Evolutionary conservation across 345 rosid species (phyloP).

Genomic region (Lagerstroemia speciosa): DNA sequence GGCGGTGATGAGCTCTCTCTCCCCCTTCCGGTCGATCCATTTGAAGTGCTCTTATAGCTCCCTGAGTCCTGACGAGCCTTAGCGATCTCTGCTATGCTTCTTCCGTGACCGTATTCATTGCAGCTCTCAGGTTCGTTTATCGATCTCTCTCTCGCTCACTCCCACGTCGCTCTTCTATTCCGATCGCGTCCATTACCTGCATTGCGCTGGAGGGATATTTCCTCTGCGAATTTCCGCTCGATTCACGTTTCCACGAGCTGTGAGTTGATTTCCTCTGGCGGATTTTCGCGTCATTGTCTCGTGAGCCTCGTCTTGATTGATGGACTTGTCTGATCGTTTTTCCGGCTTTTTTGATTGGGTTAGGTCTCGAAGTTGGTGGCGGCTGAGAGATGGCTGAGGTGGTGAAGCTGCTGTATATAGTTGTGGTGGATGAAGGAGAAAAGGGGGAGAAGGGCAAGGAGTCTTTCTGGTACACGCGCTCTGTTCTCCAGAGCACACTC

Average conservation of each 20-base stretch:
- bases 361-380: neutral
- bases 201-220: constrained; percentile 2
- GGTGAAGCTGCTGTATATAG: constrained; percentile 71
- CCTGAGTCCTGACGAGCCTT: neutral
- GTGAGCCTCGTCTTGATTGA: no score
- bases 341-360: neutral
- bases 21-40: neutral
- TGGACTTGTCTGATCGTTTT: neutral
- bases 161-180: no score
- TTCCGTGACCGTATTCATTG: no score
- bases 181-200: constrained; percentile 4
- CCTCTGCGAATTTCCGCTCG: no score
- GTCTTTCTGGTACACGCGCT: constrained; percentile 77
- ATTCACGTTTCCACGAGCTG: no score
- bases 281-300: no score
- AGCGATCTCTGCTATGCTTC: constrained; percentile 1
- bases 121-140: neutral
- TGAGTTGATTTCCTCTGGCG: no score
- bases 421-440: constrained; percentile 57
- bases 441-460: constrained; percentile 28
- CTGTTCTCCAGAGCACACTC: constrained; percentile 87
- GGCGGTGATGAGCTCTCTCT: neutral
- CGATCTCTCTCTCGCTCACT: no score
- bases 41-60: constrained; percentile 1
- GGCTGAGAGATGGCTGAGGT: constrained; percentile 37